phyloP scores from a whole-genome alignment of 345 rosid species.

The Ailanthus altissimus region DNA sequence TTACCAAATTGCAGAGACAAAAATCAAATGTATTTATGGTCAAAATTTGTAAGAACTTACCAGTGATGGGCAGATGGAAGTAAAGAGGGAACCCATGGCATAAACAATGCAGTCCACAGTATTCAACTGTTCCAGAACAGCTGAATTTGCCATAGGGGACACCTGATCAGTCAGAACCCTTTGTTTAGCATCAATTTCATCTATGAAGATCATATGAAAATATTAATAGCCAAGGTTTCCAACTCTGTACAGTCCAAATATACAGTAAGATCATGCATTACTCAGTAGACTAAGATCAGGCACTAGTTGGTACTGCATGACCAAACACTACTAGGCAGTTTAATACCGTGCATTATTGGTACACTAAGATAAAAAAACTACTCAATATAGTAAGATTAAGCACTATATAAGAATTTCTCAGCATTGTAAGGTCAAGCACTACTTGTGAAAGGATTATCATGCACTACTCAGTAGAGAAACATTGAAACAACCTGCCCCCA shows the following conservation, averaged over 20 bases:
- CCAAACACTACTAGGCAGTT: no score
- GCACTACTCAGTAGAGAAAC: no score
- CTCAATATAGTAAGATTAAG: no score
- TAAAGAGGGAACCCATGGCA: constrained; percentile 98
- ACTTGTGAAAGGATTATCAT: no score
- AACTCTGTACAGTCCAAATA: not conserved
- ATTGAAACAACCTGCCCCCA: no score
- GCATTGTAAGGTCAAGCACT: no score
- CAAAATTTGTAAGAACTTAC: constrained; percentile 36
- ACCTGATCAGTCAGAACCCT: constrained; percentile 48
- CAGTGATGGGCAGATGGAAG: constrained; percentile 93
- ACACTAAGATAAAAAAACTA: no score
- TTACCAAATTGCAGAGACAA: not conserved
- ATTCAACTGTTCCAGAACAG: constrained; percentile 77
- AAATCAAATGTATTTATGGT: not conserved
- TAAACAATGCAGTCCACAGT: constrained; percentile 84
- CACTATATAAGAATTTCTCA: no score
- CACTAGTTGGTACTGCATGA: no score
- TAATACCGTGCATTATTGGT: no score
- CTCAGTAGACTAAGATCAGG: no score
- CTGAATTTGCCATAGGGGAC: constrained; percentile 71
- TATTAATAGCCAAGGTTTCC: not conserved
- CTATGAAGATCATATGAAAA: constrained; percentile 3
- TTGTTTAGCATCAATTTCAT: not conserved
- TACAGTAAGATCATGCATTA: no score